Percentiles rank a stretch among this genome's conserved stretches.
Conservation (phyloP, 2,329 filamentous ascomycete genomes). For the Zasmidium angulare region DNA sequence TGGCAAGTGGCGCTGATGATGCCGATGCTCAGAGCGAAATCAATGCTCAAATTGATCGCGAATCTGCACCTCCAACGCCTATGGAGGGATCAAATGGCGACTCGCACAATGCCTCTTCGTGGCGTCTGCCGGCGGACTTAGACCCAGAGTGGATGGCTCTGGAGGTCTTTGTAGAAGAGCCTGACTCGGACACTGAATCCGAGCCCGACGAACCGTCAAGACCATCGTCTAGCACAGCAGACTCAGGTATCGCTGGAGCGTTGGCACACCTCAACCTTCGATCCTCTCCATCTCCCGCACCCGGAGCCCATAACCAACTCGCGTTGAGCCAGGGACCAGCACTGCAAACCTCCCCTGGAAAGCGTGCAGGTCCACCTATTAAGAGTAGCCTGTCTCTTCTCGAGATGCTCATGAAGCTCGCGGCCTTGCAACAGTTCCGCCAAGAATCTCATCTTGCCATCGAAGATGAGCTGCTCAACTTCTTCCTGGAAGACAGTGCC, state of each 20-base stretch:
- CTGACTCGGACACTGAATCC: slow-evolving; percentile 50
- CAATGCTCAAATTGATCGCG: slow-evolving; percentile 46
- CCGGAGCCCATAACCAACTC: slow-evolving; percentile 18
- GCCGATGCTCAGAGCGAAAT: slow-evolving; percentile 18
- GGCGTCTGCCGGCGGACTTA: slow-evolving; percentile 54
- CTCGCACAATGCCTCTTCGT: neutral
- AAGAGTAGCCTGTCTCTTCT: slow-evolving; percentile 74
- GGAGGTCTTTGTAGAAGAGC: slow-evolving; percentile 73
- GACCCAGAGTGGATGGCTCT: slow-evolving; percentile 91
- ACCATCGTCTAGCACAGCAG: slow-evolving; percentile 20
- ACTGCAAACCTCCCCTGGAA: slow-evolving; percentile 31
- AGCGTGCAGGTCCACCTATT: slow-evolving; percentile 41
- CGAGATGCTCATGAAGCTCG: slow-evolving; percentile 83
- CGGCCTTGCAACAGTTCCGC: slow-evolving; percentile 87
- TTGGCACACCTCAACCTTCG: slow-evolving; percentile 50
- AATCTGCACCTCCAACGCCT: slow-evolving; percentile 35
- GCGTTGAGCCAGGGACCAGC: slow-evolving; percentile 19
- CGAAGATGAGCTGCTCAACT: slow-evolving; percentile 82
- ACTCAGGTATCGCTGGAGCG: slow-evolving; percentile 38
- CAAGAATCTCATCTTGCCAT: slow-evolving; percentile 87
- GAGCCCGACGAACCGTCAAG: slow-evolving; percentile 11
- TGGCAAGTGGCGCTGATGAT: slow-evolving; percentile 14
- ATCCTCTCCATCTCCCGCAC: slow-evolving; percentile 17
- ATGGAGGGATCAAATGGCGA: neutral
- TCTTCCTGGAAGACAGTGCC: slow-evolving; percentile 73